Base-by-base conservation (phyloP, 148 eudicot genomes). In the Pouteria glomerata region DNA sequence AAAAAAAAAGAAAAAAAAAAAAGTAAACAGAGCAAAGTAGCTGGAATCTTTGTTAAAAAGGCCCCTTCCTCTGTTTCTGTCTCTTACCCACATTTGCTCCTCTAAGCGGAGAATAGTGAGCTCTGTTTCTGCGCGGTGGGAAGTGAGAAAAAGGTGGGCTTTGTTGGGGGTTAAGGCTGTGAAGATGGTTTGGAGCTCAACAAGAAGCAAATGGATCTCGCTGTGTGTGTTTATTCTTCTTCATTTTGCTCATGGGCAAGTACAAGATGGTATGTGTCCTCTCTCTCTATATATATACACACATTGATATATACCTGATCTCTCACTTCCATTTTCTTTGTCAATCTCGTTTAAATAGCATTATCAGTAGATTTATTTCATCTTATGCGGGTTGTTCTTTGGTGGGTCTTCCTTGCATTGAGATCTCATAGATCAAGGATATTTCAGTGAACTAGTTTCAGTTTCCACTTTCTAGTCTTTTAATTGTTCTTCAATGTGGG, bases 251-350 rank as follows among this genome's bases (percentile, higher is more conserved):
- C 66, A 52, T 24, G 61, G 41, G 24, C 75, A 53, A 47, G 73
- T 69, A 30, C 81, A 81, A 64, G 84, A 84, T 58, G 87, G 87
- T 84, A 76, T 19, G 60, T 37, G 3, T 44, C 68, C 66, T 41
- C 30, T 44, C 37, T 74, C 48, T 58, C 35, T 66, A 72, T 72
- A 64, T 60, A 11, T n/a, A 51, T 57, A 64, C 19, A 5, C 14
- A 14, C 23, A 6, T 5, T 13, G n/a, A n/a, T n/a, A n/a, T n/a
- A n/a, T n/a, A n/a, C n/a, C n/a, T n/a, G n/a, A n/a, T 39, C 44
- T 39, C 44, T 39, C 44, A 39, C 13, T 37, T 23, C 16, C 47
- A 69, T 30, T 42, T 16, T n/a, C 35, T 50, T 26, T 63, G 30
- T 73, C 34, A 18, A 35, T 2, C 59, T 30, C 27, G 0, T 63